Percentiles rank a stretch among this genome's conserved stretches.
Evolutionary conservation across 2,329 filamentous ascomycete species (phyloP).

Genomic region (Hypoxylon rubiginosum): DNA sequence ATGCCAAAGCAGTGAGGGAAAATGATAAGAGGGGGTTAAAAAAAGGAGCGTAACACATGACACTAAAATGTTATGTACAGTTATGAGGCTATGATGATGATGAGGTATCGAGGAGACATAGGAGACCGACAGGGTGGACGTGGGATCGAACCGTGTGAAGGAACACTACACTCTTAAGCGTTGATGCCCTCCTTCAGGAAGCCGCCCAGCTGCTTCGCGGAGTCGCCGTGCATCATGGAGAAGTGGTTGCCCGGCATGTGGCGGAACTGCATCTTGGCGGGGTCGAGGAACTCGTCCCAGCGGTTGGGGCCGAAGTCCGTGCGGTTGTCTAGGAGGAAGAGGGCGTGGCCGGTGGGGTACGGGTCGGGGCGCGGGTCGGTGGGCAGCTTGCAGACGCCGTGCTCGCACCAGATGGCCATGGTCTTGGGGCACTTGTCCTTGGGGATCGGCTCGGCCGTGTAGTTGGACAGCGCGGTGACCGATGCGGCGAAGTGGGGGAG

Average conservation of each 20-base stretch:
- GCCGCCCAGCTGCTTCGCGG: slow-evolving; percentile 51
- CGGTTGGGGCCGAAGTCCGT: slow-evolving; percentile 78
- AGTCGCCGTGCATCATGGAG: slow-evolving; percentile 77
- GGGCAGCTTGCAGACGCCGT: slow-evolving; percentile 77
- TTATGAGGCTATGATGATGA: slow-evolving; percentile 3
- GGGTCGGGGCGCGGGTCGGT: slow-evolving; percentile 74
- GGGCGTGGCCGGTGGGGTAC: slow-evolving; percentile 70
- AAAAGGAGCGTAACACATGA: slow-evolving; percentile 30
- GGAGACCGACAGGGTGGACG: slow-evolving; percentile 7
- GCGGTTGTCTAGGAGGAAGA: slow-evolving; percentile 80
- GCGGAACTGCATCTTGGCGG: slow-evolving; percentile 71
- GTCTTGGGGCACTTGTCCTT: slow-evolving; percentile 71
- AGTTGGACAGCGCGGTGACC: slow-evolving; percentile 76
- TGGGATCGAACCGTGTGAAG: not conserved
- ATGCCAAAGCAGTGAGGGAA: not conserved
- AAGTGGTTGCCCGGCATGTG: slow-evolving; percentile 82
- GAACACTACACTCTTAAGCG: slow-evolving; percentile 33
- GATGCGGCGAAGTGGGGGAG: slow-evolving; percentile 79
- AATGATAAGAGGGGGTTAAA: not conserved
- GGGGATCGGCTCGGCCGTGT: slow-evolving; percentile 74
- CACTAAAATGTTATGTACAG: slow-evolving; percentile 33
- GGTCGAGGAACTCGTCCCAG: slow-evolving; percentile 75
- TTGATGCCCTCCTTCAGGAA: slow-evolving; percentile 53
- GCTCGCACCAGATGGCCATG: slow-evolving; percentile 78
- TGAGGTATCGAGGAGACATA: slow-evolving; percentile 15